Evolutionary conservation across 352 stramenopile genomes (phyloP).

Genomic region (Pseudoperonospora humuli): DNA sequence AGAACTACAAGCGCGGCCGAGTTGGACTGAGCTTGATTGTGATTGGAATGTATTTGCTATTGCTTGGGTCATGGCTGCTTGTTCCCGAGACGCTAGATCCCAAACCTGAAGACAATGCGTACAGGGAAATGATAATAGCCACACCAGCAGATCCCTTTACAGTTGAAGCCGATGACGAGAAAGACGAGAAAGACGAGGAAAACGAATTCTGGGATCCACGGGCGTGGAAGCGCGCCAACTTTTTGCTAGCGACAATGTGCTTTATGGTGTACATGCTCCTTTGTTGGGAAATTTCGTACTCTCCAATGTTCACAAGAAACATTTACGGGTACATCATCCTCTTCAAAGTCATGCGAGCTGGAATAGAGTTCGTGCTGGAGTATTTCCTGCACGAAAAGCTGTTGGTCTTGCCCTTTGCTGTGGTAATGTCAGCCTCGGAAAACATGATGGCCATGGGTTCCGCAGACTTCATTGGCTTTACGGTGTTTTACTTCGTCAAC

Average conservation of each 20-base stretch:
- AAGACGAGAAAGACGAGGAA: slow-evolving; percentile 45
- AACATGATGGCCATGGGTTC: slow-evolving; percentile 93
- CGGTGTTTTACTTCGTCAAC: slow-evolving; percentile 92
- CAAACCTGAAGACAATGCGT: slow-evolving; percentile 69
- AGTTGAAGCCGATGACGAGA: slow-evolving; percentile 38
- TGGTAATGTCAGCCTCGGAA: slow-evolving; percentile 87
- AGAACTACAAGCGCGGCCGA: slow-evolving; percentile 80
- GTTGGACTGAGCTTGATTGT: slow-evolving; percentile 79
- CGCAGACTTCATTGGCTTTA: slow-evolving; percentile 93
- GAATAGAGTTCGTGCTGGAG: slow-evolving; percentile 81
- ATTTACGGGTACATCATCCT: slow-evolving; percentile 88
- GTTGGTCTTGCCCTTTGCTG: slow-evolving; percentile 84
- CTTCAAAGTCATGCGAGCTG: slow-evolving; percentile 86
- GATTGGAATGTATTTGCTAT: slow-evolving; percentile 75
- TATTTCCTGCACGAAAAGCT: slow-evolving; percentile 88
- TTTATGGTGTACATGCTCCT: slow-evolving; percentile 86
- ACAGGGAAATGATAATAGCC: slow-evolving; percentile 48
- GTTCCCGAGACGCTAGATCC: slow-evolving; percentile 81
- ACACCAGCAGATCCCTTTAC: slow-evolving; percentile 38
- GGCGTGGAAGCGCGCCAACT: slow-evolving; percentile 88
- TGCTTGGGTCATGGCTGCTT: slow-evolving; percentile 57
- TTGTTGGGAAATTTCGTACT: slow-evolving; percentile 97
- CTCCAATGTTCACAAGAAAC: slow-evolving; percentile 82
- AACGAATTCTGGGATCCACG: slow-evolving; percentile 77
- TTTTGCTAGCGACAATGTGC: slow-evolving; percentile 81